Evolutionary conservation across 768 basidiomycete species (phyloP).

Genomic region (Lactifluus piperatus): DNA sequence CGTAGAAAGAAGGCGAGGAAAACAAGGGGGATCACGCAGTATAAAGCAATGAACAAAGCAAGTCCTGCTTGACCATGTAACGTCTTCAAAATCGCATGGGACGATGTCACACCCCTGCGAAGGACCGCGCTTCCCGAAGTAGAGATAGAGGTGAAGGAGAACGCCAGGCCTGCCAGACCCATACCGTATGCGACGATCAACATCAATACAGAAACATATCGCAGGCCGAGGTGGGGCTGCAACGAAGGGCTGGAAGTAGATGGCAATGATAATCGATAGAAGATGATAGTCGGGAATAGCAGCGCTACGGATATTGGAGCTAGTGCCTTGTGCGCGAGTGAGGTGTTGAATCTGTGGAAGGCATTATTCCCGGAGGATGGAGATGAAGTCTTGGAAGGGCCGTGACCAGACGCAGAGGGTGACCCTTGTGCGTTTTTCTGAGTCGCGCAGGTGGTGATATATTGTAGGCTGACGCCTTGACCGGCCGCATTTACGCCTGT

Average conservation of each 20-base stretch:
- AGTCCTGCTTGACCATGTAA: conserved; percentile 58
- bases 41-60: conserved; percentile 53
- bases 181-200: conserved; percentile 44
- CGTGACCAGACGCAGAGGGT: not conserved
- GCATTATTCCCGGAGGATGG: conserved; percentile 8
- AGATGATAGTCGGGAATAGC: conserved; percentile 34
- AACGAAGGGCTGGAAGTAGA: conserved; percentile 24
- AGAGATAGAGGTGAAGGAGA: conserved; percentile 51
- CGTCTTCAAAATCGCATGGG: conserved; percentile 39
- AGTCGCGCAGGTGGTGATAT: conserved; percentile 52
- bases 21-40: conserved; percentile 40
- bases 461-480: conserved; percentile 53
- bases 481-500: conserved; percentile 60
- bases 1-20: conserved; percentile 26
- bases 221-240: conserved; percentile 24
- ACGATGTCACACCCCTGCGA: conserved; percentile 28
- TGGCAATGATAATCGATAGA: conserved; percentile 36
- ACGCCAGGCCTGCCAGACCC: conserved; percentile 54
- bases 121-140: conserved; percentile 20
- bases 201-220: conserved; percentile 33
- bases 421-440: conserved; percentile 21
- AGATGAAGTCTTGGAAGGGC: conserved; percentile 20
- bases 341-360: conserved; percentile 31
- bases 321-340: conserved; percentile 38
- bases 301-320: conserved; percentile 42